Evolutionary conservation across 139 green algal species (phyloP), one percentile per base, ranked within the genome.

Genomic region (Micromonas pusilla): DNA sequence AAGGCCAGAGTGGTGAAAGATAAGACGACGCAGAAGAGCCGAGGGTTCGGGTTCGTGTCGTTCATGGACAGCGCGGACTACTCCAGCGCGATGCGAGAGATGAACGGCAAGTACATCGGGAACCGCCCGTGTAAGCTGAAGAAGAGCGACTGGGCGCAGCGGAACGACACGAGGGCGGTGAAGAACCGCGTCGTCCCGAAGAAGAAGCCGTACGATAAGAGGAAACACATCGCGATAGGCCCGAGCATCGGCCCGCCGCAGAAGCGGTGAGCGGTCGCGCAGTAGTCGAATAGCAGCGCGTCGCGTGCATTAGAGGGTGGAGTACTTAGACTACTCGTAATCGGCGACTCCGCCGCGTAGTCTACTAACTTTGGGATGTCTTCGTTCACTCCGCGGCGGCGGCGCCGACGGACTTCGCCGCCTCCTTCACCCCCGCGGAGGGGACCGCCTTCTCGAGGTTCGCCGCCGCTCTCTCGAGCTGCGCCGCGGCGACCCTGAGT

Each of bases 31-130:
- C 87, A 89, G 75, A 96, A 96, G 82, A 90, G 70, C 77, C 96
- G 92, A 79, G 95, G 94, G 52, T 99, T 89, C 79, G 94, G 95
- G 38, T 97, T 99, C 84, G 93, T 97, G 39, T 93, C 84, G 31
- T 91, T 98, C 13, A 53, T 83, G 30, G 91, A 97, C 75, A 67
- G 75, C 23, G 72, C 83, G 33, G 93, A 97, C 79, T 93, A 91
- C 34, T 90, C 89, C 5, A 89, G 86, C 52, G 92, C 88, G 67
- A 80, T 97, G 45, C 81, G 84, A 9, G 93, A 97, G 77, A 93
- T 93, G 88, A 85, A 89, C 54, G 82, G 75, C 2, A 93, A 93
- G 80, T 97, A 96, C 87, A 91, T 97, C 5, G 92, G 92, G 66
- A 97, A 96, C 82, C 79, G 93, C 38, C 93, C 93, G 0, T 88